Base-by-base conservation (phyloP, 306 rosid species). In the Leucaena leucocephala region DNA sequence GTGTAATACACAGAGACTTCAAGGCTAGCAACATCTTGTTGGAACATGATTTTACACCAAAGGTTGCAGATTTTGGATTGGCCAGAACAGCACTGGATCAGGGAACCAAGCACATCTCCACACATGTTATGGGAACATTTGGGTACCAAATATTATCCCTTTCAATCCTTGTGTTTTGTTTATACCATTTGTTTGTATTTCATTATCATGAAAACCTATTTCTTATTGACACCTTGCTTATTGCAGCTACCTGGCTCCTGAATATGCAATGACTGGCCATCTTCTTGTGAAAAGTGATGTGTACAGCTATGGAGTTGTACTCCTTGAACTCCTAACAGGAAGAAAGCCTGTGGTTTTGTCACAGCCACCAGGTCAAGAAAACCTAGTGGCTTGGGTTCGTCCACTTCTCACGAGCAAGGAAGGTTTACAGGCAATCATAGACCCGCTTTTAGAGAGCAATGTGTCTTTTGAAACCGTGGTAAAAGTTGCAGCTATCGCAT, bases 51-150 rank as follows among this genome's bases (percentile, higher is more conserved):
- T 95, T 85, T 75, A 91, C 92, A 42, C 93, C 99, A 22, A 95
- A 95, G 77, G 99, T 95, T 75, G 89, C 99, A 7, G 99, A 95
- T 88, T 95, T 95, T 83, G 99, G 99, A 81, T 85, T 95, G 87
- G 99, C 99, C 74, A 91, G 98, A 86, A 81, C 97, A 7, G 99
- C 99, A 57, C 76, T 93, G 43, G 98, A 90, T 43, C 96, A 89
- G 80, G 94, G 90, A 68, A 87, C 89, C 84, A 90, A 87, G 84
- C 98, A 95, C 75, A 95, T 95, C 81, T 95, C 99, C 59, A 93
- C 99, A 12, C 99, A 95, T 83, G 98, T 95, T 65, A 95, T 95
- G 99, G 99, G 99, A 75, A 95, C 99, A 67, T 95, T 95, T 65
- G 99, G 98, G 99, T 95, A 88, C 58, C 21, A 12, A 69, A 21